Conservation (phyloP, 2,329 filamentous ascomycete genomes). For the Scedosporium boydii region DNA sequence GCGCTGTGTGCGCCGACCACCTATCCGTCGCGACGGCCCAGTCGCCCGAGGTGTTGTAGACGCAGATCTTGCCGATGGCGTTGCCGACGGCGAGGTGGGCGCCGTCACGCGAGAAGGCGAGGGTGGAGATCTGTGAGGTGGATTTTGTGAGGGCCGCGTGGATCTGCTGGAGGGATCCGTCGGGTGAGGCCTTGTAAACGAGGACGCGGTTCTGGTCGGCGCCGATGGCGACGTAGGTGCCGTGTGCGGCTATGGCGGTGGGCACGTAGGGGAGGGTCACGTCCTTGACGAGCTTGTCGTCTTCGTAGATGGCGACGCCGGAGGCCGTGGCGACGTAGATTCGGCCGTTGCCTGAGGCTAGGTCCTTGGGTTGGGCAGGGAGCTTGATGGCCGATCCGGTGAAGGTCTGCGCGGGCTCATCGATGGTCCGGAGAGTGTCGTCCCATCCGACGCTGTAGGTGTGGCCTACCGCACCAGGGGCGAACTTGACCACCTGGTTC, state of each 20-base stretch:
- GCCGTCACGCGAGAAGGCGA: conserved; percentile 79
- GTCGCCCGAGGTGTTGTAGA: conserved; percentile 53
- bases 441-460: conserved; percentile 93
- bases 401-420: conserved; percentile 66
- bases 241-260: conserved; percentile 61
- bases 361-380: conserved; percentile 69
- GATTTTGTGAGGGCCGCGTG: conserved; percentile 53
- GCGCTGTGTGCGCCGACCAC: conserved; percentile 52
- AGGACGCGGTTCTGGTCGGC: conserved; percentile 63
- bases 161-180: conserved; percentile 41
- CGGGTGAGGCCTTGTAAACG: conserved; percentile 54
- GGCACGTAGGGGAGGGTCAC: conserved; percentile 54
- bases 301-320: conserved; percentile 44
- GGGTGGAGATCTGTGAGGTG: conserved; percentile 61
- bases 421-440: conserved; percentile 74
- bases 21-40: conserved; percentile 70
- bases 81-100: conserved; percentile 73
- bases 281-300: conserved; percentile 51
- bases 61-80: conserved; percentile 76
- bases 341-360: conserved; percentile 42
- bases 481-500: conserved; percentile 75
- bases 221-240: conserved; percentile 64
- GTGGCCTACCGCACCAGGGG: conserved; percentile 43
- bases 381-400: conserved; percentile 59
- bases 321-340: conserved; percentile 49